Evolutionary conservation across 805 yeast genomes (phyloP), one percentile per base, ranked within the genome.

Genomic region (Barnettozyma sp.): DNA sequence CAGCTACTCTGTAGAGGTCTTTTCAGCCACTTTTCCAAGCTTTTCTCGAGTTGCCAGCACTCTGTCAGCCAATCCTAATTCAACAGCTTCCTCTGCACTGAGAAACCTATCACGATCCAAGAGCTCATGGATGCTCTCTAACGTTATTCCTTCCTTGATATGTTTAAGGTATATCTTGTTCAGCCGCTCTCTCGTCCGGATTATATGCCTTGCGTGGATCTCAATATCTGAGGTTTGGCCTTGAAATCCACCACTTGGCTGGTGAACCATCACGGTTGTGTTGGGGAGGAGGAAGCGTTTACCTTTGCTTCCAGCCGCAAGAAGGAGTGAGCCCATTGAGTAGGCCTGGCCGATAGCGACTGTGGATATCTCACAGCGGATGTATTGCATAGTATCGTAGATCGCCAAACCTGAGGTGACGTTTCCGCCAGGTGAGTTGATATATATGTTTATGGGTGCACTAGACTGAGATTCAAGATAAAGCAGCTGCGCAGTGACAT

Each of bases 261-360:
- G 63, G 33, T 58, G 63, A 0, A 58, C 49, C 63, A 58, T 58
- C 17, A 58, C 51, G 26, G 52, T 45, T 2, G 60, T 48, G 30
- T 58, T 51, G 15, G 62, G 63, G 26, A 58, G 36, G 7, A 56
- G 46, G 36, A 51, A 51, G 20, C 63, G 38, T 23, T 44, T 42
- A 2, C 59, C 59, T n/a, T 35, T 33, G 12, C 40, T 49, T 10
- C 63, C 63, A 6, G 56, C 46, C 21, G 54, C 52, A 4, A 58
- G 40, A 13, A 58, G 41, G 20, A 58, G 37, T 5, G 60, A 52
- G 3, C 50, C 63, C 63, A 58, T 57, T 4, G 62, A 56, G 23
- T 56, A 58, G 4, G 60, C 60, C 26, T 56, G 54, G 4, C 63
- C 63, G 7, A 58, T 47, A 29, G 63, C 59, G 23, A 58, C 58